Base-by-base conservation (phyloP, 345 rosid genomes). In the Citrus glauca region DNA sequence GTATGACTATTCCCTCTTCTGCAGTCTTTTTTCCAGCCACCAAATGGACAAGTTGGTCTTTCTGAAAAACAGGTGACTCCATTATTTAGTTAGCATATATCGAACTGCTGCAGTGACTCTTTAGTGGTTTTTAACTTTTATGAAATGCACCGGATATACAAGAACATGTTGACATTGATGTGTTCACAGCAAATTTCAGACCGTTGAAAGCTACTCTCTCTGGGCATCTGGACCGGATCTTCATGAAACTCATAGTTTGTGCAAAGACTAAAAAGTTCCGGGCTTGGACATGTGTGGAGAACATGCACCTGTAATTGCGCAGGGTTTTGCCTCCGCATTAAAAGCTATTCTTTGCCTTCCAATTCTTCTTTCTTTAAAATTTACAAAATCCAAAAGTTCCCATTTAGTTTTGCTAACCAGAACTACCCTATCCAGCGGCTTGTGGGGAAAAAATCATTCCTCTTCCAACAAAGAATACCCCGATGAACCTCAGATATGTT, bases 21-120 rank as follows among this genome's bases (percentile, higher is more conserved):
- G 98, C 97, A 42, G 98, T 93, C 73, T 95, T 95, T 82, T 92
- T 92, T 93, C 11, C 99, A 93, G 88, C 99, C 99, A 73, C 98
- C 98, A 65, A 93, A 93, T 79, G 98, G 96, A 82, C 92, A 88
- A 81, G 98, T 93, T 65, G 98, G 99, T 83, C 90, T 90, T 74
- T 86, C 90, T 6, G 97, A 93, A 87, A 98, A 93, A 75, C 94
- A 93, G 95, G 99, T 93, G 75, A 81, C 53, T 28, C 56, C 62
- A 10, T 17, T 76, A 24, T 55, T 42, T 69, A 38, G 59, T 77
- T 73, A 14, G 53, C 64, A 30, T 78, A 27, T 50, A 38, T 22
- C 53, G 35, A 42, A 35, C 70, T 66, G 66, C 59, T 73, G 35
- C 65, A 48, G 78, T 64, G 73, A 69, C 17, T 71, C 50, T 75